phyloP scores from a whole-genome alignment of 1,284 basidiomycete species.

The Rhodotorula sp. region DNA sequence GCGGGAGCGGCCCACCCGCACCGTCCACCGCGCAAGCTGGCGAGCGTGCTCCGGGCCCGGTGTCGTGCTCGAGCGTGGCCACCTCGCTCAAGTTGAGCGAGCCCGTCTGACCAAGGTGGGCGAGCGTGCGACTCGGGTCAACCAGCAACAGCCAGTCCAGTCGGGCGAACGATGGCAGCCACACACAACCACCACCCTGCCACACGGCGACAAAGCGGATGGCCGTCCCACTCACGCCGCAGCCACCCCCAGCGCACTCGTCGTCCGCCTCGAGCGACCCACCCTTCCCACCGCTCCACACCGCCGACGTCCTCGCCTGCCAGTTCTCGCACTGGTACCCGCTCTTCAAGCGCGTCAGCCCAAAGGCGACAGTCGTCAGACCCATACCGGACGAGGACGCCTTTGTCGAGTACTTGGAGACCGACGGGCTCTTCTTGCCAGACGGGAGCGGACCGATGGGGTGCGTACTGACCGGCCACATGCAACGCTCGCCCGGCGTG shows the following conservation, averaged over 20 bases:
- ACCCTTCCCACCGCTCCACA: conserved; percentile 59
- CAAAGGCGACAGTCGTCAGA: conserved; percentile 74
- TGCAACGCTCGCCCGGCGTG: no score
- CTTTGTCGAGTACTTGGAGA: conserved; percentile 71
- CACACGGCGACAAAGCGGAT: neutral
- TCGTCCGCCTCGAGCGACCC: neutral
- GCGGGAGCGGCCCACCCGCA: no score
- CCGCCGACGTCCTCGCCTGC: conserved; percentile 64
- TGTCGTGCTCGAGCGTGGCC: no score
- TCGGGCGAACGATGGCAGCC: no score
- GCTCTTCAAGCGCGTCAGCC: conserved; percentile 64
- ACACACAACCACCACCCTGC: no score
- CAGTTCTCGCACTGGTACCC: conserved; percentile 89
- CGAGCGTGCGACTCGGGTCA: no score
- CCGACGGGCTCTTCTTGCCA: conserved; percentile 77
- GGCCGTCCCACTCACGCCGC: neutral
- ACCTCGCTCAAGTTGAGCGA: no score
- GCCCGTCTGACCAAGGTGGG: no score
- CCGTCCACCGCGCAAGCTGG: no score
- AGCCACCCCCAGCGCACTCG: neutral
- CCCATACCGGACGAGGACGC: conserved; percentile 59
- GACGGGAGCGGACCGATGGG: conserved; percentile 65
- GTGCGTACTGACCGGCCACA: no score
- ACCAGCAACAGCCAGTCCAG: no score
- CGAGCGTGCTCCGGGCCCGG: no score